These are phyloP conservation scores for Kandelia obovata DNA, from an alignment of 345 rosid genomes.

Conservation along the genomic window DNA sequence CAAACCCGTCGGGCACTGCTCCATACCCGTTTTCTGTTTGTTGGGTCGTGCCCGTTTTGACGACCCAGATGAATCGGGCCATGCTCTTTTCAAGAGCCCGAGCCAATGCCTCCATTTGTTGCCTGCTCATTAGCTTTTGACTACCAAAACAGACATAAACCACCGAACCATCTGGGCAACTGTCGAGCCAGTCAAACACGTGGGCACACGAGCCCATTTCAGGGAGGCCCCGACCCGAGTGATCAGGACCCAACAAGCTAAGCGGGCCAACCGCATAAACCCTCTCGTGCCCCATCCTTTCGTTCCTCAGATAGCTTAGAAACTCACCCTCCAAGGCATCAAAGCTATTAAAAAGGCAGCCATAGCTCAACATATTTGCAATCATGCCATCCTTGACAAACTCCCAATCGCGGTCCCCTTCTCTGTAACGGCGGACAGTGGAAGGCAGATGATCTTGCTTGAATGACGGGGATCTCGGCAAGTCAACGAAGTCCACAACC, in stretches of 20 bases:
- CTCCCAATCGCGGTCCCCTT: conserved; percentile 36
- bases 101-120: conserved; percentile 52
- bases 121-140: conserved; percentile 37
- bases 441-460: conserved; percentile 51
- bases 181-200: conserved; percentile 49
- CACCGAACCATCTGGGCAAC: conserved; percentile 49
- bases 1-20: conserved; percentile 42
- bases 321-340: conserved; percentile 43
- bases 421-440: conserved; percentile 17
- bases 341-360: conserved; percentile 46
- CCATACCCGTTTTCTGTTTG: conserved; percentile 21
- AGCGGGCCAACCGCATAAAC: conserved; percentile 62
- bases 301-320: conserved; percentile 32
- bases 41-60: conserved; percentile 28
- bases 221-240: neutral
- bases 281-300: conserved; percentile 36
- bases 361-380: conserved; percentile 37
- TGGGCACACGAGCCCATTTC: neutral
- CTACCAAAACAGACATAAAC: conserved; percentile 67
- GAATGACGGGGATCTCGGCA: conserved; percentile 54
- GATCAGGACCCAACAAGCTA: conserved; percentile 33
- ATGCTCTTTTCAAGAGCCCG: conserved; percentile 50
- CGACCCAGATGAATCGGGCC: conserved; percentile 58
- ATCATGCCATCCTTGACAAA: conserved; percentile 27
- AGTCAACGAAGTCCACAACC: conserved; percentile 29